Evolutionary conservation across 2,329 filamentous ascomycete genomes (phyloP).

Genomic region (Madurella fahalii): DNA sequence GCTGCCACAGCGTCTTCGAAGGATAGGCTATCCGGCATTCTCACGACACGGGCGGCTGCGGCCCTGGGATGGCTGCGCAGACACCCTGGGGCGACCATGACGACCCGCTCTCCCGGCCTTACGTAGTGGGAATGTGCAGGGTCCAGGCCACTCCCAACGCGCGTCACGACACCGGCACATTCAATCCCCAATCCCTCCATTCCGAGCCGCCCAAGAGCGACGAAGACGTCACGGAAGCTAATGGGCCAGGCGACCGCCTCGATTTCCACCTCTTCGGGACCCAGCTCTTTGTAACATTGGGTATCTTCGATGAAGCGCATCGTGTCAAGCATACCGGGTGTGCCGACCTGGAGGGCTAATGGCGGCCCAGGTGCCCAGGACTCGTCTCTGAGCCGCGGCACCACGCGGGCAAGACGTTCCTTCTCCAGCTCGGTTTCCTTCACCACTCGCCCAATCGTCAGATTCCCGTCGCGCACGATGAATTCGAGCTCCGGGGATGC

Average conservation of each 20-base stretch:
- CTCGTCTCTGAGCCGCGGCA: neutral
- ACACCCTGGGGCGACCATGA: neutral
- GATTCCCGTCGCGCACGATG: neutral
- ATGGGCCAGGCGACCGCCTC: neutral
- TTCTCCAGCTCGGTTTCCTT: neutral
- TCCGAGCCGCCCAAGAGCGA: neutral
- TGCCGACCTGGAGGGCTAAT: neutral
- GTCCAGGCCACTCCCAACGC: neutral
- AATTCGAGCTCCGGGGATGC: neutral
- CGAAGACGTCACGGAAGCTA: neutral
- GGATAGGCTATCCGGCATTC: neutral
- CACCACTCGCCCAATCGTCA: neutral
- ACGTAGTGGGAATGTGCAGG: neutral
- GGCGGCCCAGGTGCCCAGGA: neutral
- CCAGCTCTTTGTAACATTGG: neutral
- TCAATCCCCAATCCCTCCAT: neutral
- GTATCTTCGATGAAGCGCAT: neutral
- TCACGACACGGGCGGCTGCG: neutral
- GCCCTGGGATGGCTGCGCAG: neutral
- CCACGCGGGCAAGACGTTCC: neutral
- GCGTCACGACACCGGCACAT: neutral
- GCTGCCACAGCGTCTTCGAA: neutral
- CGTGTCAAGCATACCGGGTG: neutral
- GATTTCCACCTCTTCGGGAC: neutral
- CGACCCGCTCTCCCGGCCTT: neutral